Evolutionary conservation across 2,329 filamentous ascomycete species (phyloP), one percentile per base, ranked within the genome.

Genomic region (Arthrobotrys sphaeroides): DNA sequence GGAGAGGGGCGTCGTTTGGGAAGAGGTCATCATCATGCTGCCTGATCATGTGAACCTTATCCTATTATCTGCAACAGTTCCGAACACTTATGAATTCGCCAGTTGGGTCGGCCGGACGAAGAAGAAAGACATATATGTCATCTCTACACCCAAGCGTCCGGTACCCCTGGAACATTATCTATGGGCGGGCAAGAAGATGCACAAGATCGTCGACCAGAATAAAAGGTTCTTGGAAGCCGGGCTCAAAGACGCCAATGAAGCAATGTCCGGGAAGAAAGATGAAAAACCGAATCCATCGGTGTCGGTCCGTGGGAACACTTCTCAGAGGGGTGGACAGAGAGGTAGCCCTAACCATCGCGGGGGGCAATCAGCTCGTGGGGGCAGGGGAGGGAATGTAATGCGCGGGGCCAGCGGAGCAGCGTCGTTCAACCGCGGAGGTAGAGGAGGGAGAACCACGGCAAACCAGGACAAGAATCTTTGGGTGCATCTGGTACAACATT

Each of bases 11-110:
- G 95, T 99, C 4, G 95, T 99, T 0, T 99, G 95, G 95, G 95
- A 99, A 83, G 95, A 99, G 83, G 95, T 99, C 80, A 99, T 99
- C 81, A 99, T 99, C 80, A 98, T 99, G 95, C 86, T 99, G 66
- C 95, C 95, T 0, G 94, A 97, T 81, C 95, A 99, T 83, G 93
- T 99, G 40, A 96, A 95, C 1, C 87, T 99, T 20, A 99, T 99
- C 78, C 85, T 98, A 1, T 87, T 99, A 2, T 99, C 95, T 3
- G 95, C 95, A 0, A 99, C 95, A 0, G 95, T 99, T 0, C 95
- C 95, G 1, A 99, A 99, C 81, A 98, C 95, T 0, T 89, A 97
- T 77, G 95, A 99, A 81, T 99, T 99, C 80, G 95, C 95, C 0
- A 98, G 94, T 0, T 99, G 95, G 95, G 94, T 99, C 22, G 95